Base-by-base conservation (phyloP, 352 stramenopile genomes). In the Phytophthora citricola region DNA sequence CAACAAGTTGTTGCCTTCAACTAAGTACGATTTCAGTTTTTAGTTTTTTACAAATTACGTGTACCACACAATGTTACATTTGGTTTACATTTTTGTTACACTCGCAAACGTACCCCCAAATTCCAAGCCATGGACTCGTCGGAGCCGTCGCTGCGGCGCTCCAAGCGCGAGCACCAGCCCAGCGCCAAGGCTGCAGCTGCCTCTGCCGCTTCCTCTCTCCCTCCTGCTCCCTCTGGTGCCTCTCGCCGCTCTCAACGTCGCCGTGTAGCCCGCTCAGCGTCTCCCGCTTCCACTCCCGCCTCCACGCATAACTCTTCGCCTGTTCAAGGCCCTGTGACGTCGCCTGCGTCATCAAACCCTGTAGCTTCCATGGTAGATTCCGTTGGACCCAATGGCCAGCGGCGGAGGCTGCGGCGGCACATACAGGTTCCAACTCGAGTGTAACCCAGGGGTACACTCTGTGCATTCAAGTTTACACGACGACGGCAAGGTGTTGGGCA, bases 401-500 rank as follows among this genome's bases (percentile, higher is more conserved):
- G 53, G 5, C 44, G 66, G n/a, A 43, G 62, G 24, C 14, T 69
- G 10, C 69, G 69, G 61, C 61, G 2, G 49, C 58, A 8, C 53
- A 71, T n/a, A 58, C 66, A 9, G 53, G 41, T 32, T 32, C 40
- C 8, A 63, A 36, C 12, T 57, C 46, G 7, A 27, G 39, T 15
- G 46, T 55, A 59, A 54, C 44, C 38, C 49, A 60, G 2, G 38
- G 40, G 26, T 58, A 40, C 49, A 32, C 15, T 61, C 31, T 1
- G 17, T 20, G 20, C 40, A 51, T 41, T 27, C 41, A 15, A 46
- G 62, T 17, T 15, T 58, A 52, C 54, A 48, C 63, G 20, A 73
- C 68, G 34, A 53, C 58, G 39, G 39, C 26, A 78, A 80, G 39
- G 69, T 84, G 24, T 62, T 90, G 10, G 75, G 75, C 2, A 50